phyloP scores from a whole-genome alignment of 495 filamentous ascomycete species.

The Hypoxylon rickii region DNA sequence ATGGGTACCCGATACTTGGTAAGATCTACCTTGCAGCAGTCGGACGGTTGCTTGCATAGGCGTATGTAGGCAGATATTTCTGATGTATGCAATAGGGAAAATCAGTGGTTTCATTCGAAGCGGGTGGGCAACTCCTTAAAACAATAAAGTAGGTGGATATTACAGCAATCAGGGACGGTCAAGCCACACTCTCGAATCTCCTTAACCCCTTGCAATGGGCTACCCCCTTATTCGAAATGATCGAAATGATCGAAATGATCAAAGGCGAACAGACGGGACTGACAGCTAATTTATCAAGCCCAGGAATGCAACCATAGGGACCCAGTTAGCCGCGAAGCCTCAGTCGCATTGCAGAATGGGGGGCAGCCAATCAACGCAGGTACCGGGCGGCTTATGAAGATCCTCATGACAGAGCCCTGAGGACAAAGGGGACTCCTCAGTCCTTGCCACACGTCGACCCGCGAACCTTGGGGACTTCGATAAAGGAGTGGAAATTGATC shows the following conservation, averaged over 20 bases:
- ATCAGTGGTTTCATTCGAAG: neutral
- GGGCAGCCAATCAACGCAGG: conserved; percentile 15
- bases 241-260: too few species aligned
- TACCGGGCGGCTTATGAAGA: conserved; percentile 30
- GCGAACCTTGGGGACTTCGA: conserved; percentile 2
- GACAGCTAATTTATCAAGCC: conserved; percentile 23
- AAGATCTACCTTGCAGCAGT: neutral
- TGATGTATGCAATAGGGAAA: neutral
- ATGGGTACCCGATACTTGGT: neutral
- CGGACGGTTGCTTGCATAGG: neutral
- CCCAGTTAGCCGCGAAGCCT: conserved; percentile 23
- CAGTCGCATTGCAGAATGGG: conserved; percentile 24
- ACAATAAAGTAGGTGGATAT: neutral
- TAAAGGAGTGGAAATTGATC: conserved; percentile 2
- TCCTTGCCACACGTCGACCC: conserved; percentile 4
- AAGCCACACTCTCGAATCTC: conserved; percentile 16
- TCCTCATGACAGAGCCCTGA: too few species aligned
- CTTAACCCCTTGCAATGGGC: too few species aligned
- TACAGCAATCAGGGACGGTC: neutral
- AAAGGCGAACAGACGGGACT: conserved; percentile 6
- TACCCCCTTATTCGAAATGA: too few species aligned
- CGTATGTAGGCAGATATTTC: neutral
- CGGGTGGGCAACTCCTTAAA: neutral
- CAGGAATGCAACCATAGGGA: conserved; percentile 17
- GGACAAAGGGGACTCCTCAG: conserved; percentile 4